Conservation (phyloP, 768 basidiomycete species). For the Leccinum incarnatum region DNA sequence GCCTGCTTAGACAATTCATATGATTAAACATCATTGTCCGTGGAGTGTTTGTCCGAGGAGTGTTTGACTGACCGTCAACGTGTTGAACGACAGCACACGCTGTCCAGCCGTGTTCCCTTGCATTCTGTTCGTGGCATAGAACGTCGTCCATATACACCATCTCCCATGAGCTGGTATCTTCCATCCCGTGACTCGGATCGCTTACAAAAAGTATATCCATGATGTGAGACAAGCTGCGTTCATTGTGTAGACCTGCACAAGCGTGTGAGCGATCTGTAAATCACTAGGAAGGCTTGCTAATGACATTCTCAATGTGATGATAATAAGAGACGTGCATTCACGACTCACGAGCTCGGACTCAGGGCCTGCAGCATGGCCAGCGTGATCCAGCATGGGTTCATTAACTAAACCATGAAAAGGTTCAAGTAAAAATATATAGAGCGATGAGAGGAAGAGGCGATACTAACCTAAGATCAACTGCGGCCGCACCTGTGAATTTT, state of each 20-base stretch:
- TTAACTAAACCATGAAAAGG: slow-evolving; percentile 47
- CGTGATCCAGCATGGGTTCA: slow-evolving; percentile 83
- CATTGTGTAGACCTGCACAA: slow-evolving; percentile 45
- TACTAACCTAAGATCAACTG: slow-evolving; percentile 65
- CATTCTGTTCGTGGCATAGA: slow-evolving; percentile 12
- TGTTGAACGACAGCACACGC: slow-evolving; percentile 9
- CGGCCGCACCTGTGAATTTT: slow-evolving; percentile 73
- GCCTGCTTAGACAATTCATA: slow-evolving; percentile 40
- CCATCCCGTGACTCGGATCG: slow-evolving; percentile 71
- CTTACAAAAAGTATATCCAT: slow-evolving; percentile 86
- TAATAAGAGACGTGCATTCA: slow-evolving; percentile 48
- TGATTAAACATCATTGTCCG: not conserved
- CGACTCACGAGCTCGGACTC: slow-evolving; percentile 64
- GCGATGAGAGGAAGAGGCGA: not conserved
- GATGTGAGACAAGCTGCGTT: slow-evolving; percentile 73
- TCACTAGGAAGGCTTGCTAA: slow-evolving; percentile 56
- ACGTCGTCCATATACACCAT: slow-evolving; percentile 64
- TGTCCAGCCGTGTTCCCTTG: slow-evolving; percentile 11
- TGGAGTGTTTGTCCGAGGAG: not conserved
- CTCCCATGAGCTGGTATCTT: slow-evolving; percentile 73
- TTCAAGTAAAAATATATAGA: not conserved
- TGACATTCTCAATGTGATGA: slow-evolving; percentile 2
- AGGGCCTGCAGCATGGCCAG: slow-evolving; percentile 69
- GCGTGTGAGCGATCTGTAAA: slow-evolving; percentile 64
- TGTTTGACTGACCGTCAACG: slow-evolving; percentile 11